Percentiles rank a stretch among this genome's conserved stretches.
phyloP scores from a whole-genome alignment of 2,329 filamentous ascomycete genomes.

The Trichoderma oligosporum region DNA sequence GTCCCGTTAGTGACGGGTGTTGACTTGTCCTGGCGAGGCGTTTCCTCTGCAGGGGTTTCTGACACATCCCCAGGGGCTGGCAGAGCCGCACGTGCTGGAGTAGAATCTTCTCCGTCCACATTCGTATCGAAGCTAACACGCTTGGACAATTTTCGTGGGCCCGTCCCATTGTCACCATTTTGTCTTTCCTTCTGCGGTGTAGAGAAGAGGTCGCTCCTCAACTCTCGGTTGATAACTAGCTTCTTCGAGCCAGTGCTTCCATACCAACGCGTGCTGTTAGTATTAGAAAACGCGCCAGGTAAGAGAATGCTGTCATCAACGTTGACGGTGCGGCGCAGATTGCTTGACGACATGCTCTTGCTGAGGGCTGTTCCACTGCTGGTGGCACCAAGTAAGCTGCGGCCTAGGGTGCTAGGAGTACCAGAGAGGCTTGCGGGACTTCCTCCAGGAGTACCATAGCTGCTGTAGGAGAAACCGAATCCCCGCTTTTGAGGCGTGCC shows the following conservation, averaged over 20 bases:
- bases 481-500: conserved; percentile 81
- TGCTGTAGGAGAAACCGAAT: conserved; percentile 91
- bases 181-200: conserved; percentile 54
- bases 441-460: conserved; percentile 77
- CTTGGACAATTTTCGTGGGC: conserved; percentile 64
- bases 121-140: conserved; percentile 86
- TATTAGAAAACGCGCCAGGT: conserved; percentile 78
- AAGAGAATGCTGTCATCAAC: conserved; percentile 81
- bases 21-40: conserved; percentile 53
- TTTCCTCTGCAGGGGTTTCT: conserved; percentile 34
- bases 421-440: conserved; percentile 61
- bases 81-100: conserved; percentile 34
- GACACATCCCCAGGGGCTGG: conserved; percentile 34
- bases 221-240: conserved; percentile 83
- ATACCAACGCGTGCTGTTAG: conserved; percentile 59
- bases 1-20: conserved; percentile 32
- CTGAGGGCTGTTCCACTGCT: conserved; percentile 68
- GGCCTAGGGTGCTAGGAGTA: conserved; percentile 63
- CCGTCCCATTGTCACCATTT: conserved; percentile 38
- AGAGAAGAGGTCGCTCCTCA: conserved; percentile 69
- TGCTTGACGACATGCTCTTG: conserved; percentile 88
- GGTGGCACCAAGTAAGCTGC: conserved; percentile 63
- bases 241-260: conserved; percentile 76
- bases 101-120: conserved; percentile 36
- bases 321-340: conserved; percentile 75